Percentiles rank a stretch among this genome's conserved stretches.
Evolutionary conservation across 2,329 filamentous ascomycete species (phyloP).

Genomic region (Celoporthe dispersa): DNA sequence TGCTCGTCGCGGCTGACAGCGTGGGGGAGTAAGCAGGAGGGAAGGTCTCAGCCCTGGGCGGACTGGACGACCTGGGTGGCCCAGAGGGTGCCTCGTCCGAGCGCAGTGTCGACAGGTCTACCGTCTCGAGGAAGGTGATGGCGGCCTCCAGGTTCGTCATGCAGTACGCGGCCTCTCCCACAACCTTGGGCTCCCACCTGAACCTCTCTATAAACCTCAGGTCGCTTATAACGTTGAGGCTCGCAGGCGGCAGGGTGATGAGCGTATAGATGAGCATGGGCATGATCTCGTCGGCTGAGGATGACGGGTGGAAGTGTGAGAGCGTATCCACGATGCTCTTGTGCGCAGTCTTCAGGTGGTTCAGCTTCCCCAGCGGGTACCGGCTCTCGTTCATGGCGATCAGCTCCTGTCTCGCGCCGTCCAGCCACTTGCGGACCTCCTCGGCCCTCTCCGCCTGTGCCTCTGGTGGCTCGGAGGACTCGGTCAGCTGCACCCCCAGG

Average conservation of each 20-base stretch:
- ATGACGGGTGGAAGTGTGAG: slow-evolving; percentile 71
- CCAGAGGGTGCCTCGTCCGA: slow-evolving; percentile 77
- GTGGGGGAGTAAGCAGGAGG: slow-evolving; percentile 59
- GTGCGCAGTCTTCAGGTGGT: slow-evolving; percentile 84
- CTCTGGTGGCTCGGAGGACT: slow-evolving; percentile 58
- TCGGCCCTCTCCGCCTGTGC: slow-evolving; percentile 63
- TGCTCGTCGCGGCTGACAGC: slow-evolving; percentile 40
- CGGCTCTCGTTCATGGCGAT: slow-evolving; percentile 83
- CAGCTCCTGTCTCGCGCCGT: slow-evolving; percentile 72
- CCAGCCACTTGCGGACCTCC: slow-evolving; percentile 74
- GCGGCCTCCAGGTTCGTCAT: slow-evolving; percentile 94
- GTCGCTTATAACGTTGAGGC: slow-evolving; percentile 90
- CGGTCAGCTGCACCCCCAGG: slow-evolving; percentile 75
- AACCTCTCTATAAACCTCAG: slow-evolving; percentile 94
- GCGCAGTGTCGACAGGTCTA: slow-evolving; percentile 86
- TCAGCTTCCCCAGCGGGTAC: slow-evolving; percentile 89
- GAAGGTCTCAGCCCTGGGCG: slow-evolving; percentile 58
- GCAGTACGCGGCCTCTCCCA: slow-evolving; percentile 94
- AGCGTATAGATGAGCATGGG: slow-evolving; percentile 96
- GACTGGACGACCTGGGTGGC: slow-evolving; percentile 62
- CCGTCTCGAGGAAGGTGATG: slow-evolving; percentile 91
- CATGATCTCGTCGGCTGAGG: slow-evolving; percentile 95
- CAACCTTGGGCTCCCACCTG: slow-evolving; percentile 80
- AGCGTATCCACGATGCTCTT: slow-evolving; percentile 92
- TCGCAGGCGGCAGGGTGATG: slow-evolving; percentile 85